Percentiles rank a stretch among this genome's conserved stretches.
These are phyloP conservation scores for Acer yangbiense DNA, from an alignment of 345 rosid genomes.

Conservation along the genomic window DNA sequence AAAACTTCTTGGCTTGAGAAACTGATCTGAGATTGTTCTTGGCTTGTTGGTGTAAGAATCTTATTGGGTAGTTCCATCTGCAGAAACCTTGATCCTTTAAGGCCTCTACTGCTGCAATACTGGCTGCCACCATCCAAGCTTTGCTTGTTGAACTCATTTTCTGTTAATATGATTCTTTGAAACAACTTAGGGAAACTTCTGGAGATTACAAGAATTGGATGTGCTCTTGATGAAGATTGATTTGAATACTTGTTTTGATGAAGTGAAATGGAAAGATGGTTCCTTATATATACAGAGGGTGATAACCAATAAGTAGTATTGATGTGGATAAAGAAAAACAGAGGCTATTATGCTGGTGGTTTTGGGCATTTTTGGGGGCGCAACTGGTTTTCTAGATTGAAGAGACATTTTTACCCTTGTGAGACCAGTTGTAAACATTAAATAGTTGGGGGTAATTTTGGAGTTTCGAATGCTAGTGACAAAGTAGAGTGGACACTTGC, in stretches of 20 bases:
- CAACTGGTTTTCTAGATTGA: background rate
- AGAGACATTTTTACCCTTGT: too few species aligned
- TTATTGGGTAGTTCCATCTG: constrained; percentile 52
- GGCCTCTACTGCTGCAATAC: constrained; percentile 61
- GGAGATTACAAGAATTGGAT: background rate
- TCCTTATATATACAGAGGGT: background rate
- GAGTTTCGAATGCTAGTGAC: too few species aligned
- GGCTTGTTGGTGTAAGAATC: constrained; percentile 36
- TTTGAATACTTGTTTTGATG: background rate
- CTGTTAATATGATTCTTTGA: constrained; percentile 4
- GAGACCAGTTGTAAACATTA: too few species aligned
- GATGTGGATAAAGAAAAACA: background rate
- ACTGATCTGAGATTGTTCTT: constrained; percentile 26
- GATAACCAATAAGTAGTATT: background rate
- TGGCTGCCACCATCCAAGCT: constrained; percentile 50
- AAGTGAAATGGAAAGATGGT: background rate
- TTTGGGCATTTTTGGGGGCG: background rate
- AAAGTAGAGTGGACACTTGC: too few species aligned
- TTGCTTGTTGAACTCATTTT: constrained; percentile 50
- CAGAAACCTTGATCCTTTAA: constrained; percentile 65
- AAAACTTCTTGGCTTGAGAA: constrained; percentile 33
- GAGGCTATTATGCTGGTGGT: background rate
- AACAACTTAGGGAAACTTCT: background rate
- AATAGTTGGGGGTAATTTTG: too few species aligned
- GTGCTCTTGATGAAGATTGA: background rate